A percentile compares a stretch with the other conserved stretches of the same genome.
These are phyloP conservation scores for Strobilomyces confusus DNA, from an alignment of 768 basidiomycete genomes.

Conservation along the genomic window DNA sequence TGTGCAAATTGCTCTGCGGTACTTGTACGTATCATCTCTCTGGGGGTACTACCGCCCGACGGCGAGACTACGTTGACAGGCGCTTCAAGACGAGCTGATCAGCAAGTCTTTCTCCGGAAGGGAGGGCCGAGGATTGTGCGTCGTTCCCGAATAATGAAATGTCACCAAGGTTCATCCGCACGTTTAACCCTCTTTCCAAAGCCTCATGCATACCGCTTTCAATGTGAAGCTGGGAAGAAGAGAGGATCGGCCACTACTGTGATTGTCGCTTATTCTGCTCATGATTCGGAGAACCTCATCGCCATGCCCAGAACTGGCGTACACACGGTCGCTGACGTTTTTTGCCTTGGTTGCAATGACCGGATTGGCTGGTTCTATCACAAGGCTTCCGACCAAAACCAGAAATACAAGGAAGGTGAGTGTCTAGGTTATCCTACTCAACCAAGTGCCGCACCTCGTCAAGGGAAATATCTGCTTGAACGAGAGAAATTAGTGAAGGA, in stretches of 20 bases:
- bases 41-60: not conserved
- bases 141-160: slow-evolving; percentile 14
- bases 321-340: slow-evolving; percentile 78
- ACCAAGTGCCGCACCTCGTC: not conserved
- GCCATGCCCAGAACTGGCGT: slow-evolving; percentile 58
- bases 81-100: slow-evolving; percentile 79
- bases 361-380: slow-evolving; percentile 82
- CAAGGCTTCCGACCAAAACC: slow-evolving; percentile 67
- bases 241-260: slow-evolving; percentile 76
- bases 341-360: slow-evolving; percentile 75
- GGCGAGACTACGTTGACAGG: slow-evolving; percentile 35
- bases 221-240: slow-evolving; percentile 70
- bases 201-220: slow-evolving; percentile 72
- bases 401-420: slow-evolving; percentile 85
- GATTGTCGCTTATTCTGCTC: slow-evolving; percentile 16
- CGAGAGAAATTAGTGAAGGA: slow-evolving; percentile 78
- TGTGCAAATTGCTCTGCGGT: slow-evolving; percentile 69
- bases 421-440: not conserved
- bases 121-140: slow-evolving; percentile 78
- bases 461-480: slow-evolving; percentile 80
- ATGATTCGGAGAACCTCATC: slow-evolving; percentile 1
- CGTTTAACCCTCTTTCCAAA: slow-evolving; percentile 24
- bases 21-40: slow-evolving; percentile 47
- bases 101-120: slow-evolving; percentile 83
- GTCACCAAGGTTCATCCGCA: not conserved